Evolutionary conservation across 176 grass and related monocot genomes (phyloP).

Genomic region (Raddia guianensis): DNA sequence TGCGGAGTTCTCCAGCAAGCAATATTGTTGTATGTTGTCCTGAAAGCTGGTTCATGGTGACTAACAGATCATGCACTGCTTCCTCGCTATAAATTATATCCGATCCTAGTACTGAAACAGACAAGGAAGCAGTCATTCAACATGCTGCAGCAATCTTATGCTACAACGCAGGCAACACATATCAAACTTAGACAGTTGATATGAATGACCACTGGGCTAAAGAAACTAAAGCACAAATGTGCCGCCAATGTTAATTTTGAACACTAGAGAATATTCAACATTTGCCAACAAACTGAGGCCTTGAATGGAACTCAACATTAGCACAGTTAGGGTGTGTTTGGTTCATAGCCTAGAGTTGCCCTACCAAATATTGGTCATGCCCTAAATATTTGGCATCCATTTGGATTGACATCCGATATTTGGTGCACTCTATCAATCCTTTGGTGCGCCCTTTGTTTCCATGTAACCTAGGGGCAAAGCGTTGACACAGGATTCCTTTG

Average conservation of each 20-base stretch:
- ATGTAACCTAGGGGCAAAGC: too few relatives aligned
- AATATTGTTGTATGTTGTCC: constrained; percentile 67
- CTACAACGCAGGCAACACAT: not conserved
- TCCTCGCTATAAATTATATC: constrained; percentile 91
- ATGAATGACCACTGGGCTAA: not conserved
- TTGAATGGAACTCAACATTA: not conserved
- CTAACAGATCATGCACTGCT: constrained; percentile 66
- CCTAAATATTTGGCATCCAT: too few relatives aligned
- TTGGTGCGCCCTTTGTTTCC: too few relatives aligned
- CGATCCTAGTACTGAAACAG: constrained; percentile 70
- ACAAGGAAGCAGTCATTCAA: not conserved
- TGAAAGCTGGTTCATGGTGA: constrained; percentile 61
- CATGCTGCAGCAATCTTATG: not conserved
- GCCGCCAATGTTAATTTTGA: not conserved
- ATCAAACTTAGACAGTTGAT: not conserved
- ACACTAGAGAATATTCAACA: not conserved
- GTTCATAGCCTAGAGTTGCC: too few relatives aligned
- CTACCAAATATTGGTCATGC: too few relatives aligned
- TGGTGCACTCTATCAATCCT: too few relatives aligned
- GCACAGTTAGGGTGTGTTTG: not conserved
- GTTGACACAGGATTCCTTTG: too few relatives aligned
- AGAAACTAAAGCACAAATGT: not conserved
- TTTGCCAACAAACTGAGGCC: not conserved
- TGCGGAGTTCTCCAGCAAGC: constrained; percentile 85
- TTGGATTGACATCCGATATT: too few relatives aligned